Evolutionary conservation across 805 yeast species (phyloP), one percentile per base, ranked within the genome.

Genomic region (Myxozyma neglecta): DNA sequence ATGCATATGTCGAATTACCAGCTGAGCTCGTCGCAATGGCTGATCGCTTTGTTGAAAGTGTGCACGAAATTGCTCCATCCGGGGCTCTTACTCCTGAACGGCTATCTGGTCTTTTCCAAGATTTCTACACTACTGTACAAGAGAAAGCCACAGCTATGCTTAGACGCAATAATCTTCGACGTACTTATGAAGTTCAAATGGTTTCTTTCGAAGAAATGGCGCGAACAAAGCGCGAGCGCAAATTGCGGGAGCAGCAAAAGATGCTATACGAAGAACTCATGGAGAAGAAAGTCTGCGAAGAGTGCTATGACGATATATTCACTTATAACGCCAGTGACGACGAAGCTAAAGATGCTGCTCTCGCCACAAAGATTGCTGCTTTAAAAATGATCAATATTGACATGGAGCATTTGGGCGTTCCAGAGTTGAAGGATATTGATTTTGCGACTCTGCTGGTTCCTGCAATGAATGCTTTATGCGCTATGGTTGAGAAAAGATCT

Each of bases 51-150:
- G 53, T 59, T 20, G 69, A 61, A 35, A 61, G 68, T 45, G 56
- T 70, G 1, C 75, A 74, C 56, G 78, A 78, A 59, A 79, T 79
- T 9, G 71, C 69, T 42, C 55, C 55, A 3, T 51, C 55, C 4
- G 75, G 74, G 39, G 61, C 70, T 13, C 65, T 79, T 44, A 68
- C 73, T 3, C 73, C 75, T 3, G 74, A 74, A 44, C 77, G 75
- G 53, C 70, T 79, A n/a, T 64, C 78, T 4, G 69, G 69, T 57
- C 67, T 78, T 29, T 78, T 75, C 61, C 81, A 77, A 68, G 74
- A 73, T 44, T 78, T 79, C 62, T 78, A 78, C 57, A 56, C 46
- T 14, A 64, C 71, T 42, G 70, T 74, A 46, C 70, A 70, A 32
- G 63, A 59, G 24, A 65, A 70, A 52, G 71, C 74, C 7, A 70